Base-by-base conservation (phyloP, 768 basidiomycete genomes). In the Piloderma croceum region DNA sequence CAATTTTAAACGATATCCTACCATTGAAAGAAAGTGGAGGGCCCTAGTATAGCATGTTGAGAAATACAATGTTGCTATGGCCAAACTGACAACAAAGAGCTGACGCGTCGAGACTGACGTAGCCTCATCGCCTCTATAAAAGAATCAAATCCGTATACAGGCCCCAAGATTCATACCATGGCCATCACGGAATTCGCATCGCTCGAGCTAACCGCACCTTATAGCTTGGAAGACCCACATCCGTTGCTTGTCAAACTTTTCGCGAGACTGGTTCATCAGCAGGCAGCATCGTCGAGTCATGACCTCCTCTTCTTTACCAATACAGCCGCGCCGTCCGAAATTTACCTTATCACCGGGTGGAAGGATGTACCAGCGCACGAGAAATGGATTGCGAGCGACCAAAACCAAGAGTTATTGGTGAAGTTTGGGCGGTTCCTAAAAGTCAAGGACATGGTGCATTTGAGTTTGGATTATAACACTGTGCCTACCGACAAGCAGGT, bases 321-420 rank as follows among this genome's bases (percentile, higher is more conserved):
- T 45, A 25, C 41, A 17, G 36, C 42, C 2, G 48, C 56, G 21
- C 38, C 57, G 1, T 31, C 40, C 5, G 41, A 52, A 20, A 39
- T 73, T 3, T 64, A 68, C 48, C 45, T 76, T 20, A 49, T 73
- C 22, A 65, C 70, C 1, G 71, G 72, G 9, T 76, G 74, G 74
- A 29, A 53, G 38, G 60, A 61, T 42, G 64, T 67, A 18, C 49
- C 43, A 9, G 62, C 65, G 7, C 73, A 75, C 47, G 45, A 61
- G 20, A 53, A 56, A 25, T 76, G 70, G 68, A 66, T 73, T 13
- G 46, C 44, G 5, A 68, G 67, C 40, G 57, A 63, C 3, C 48
- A 51, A 38, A 73, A 73, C 38, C 62, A 69, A 45, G 59, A 51
- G 24, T 47, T 73, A 18, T 45, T 71, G 29, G 39, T 15, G 15